Evolutionary conservation across 352 stramenopile species (phyloP), one percentile per base, ranked within the genome.

Genomic region (Globisporangium takayamanum): DNA sequence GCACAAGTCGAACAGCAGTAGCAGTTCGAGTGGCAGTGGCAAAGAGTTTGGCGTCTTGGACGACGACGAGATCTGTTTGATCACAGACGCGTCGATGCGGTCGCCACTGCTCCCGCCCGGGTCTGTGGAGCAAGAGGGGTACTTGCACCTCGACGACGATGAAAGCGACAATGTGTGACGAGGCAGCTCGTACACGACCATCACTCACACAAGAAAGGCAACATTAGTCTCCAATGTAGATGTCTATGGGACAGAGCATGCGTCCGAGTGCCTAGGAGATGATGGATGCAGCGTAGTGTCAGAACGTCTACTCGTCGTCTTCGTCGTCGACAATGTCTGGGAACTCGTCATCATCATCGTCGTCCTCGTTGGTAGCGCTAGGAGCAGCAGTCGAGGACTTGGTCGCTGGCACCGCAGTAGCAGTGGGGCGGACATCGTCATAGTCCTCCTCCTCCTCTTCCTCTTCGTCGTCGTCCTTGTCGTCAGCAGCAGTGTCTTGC

Each of bases 261-360:
- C 28, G 1, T 33, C 28, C 28, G 28, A 33, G 28, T 33, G 28
- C 28, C 28, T 33, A 33, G 28, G 28, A 39, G 10, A 10, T 8
- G 30, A 36, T 39, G 33, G 33, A 39, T 39, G 33, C 33, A 39
- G 10, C 33, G 51, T 22, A 16, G 18, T 33, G 3, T 26, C 20
- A 33, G 28, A 5, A 33, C 25, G 3, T 64, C 50, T 81, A 80
- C 51, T 74, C 65, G 47, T 86, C 72, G 26, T 79, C 76, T 14
- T 84, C 81, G 57, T 87, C 80, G 46, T 80, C 72, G 12, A 94
- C 78, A 59, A 94, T 94, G 50, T 94, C 81, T 0, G 84, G 84
- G 59, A 94, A 92, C 55, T 93, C 82, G 36, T 88, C 80, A 50
- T 91, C 80, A 42, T 89, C 80, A 16, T 74, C 64, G 16, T 74